Conservation (phyloP, 208 protist genomes). For the Phytomonas sp. region DNA sequence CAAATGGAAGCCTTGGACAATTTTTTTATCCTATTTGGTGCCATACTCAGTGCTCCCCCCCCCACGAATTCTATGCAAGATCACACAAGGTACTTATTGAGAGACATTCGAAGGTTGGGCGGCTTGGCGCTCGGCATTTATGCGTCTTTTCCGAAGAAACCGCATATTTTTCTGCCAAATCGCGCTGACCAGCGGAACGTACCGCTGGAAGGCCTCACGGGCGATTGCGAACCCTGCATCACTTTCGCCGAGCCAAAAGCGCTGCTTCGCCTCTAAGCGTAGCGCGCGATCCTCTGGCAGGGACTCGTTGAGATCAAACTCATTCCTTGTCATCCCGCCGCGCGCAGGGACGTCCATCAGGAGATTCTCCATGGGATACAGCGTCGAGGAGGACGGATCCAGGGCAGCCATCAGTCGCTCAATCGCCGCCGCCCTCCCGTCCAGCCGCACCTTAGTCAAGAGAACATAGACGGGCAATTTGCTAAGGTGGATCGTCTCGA, state of each 20-base stretch:
- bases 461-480: slow-evolving; percentile 72
- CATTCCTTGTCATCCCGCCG: neutral
- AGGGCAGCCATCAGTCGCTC: slow-evolving; percentile 14
- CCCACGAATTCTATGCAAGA: neutral
- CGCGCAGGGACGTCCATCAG: neutral
- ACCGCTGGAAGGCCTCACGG: slow-evolving; percentile 27
- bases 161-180: slow-evolving; percentile 25
- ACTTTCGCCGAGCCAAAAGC: slow-evolving; percentile 63
- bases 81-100: neutral
- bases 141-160: neutral
- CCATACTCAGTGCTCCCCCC: neutral
- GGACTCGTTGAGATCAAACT: neutral
- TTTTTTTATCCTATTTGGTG: neutral
- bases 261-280: slow-evolving; percentile 16
- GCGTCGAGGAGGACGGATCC: neutral
- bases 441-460: slow-evolving; percentile 17
- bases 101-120: neutral
- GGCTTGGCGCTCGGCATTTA: neutral
- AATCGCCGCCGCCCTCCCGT: slow-evolving; percentile 11
- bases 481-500: slow-evolving; percentile 63
- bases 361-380: slow-evolving; percentile 1
- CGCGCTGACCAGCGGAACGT: slow-evolving; percentile 23
- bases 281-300: neutral
- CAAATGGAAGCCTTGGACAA: neutral
- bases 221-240: slow-evolving; percentile 48